Base-by-base conservation (phyloP, 768 basidiomycete genomes). In the Pholiota conissans region DNA sequence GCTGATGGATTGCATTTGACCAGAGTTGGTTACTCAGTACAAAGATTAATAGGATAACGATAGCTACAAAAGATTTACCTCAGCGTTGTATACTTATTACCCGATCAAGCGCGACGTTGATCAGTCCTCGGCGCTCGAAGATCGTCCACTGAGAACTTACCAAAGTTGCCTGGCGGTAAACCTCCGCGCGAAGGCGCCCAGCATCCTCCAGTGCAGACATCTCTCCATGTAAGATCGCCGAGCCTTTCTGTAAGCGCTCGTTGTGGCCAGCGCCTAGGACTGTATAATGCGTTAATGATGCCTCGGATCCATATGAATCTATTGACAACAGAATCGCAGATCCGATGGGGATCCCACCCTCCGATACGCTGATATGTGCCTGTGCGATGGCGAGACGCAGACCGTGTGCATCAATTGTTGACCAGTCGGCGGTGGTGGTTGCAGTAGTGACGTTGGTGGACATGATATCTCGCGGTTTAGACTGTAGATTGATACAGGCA, bases 321-420 rank as follows among this genome's bases (percentile, higher is more conserved):
- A 48, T 60, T 65, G 30, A 45, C 81, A 6, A 57, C 28, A 67
- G 63, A 37, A 86, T 70, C 1, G 76, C 79, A 3, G 81, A 79
- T 10, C 86, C 85, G 60, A 88, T 87, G 10, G 86, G 84, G n/a
- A 87, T 74, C 0, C 86, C 85, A 1, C 84, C 83, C 58, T 86
- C 79, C 0, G 56, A 63, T 37, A 75, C 75, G 54, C 84, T 78
- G 50, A 76, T 75, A 29, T 66, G 65, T 0, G 83, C 86, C 60
- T 86, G 76, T 3, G 57, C 55, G 16, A 70, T 40, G 10, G 69
- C 65, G 2, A 68, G 40, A 8, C 40, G 39, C 27, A 70, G 42
- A 16, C 67, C 69, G 5, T 49, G 5, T 5, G 32, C 29, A 40
- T 69, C 67, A 9, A 64, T 52, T 3, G 34, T 30, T 24, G 50